These are phyloP conservation scores for Solanum virginianum DNA, from an alignment of 257 asterid genomes.

Conservation along the genomic window DNA sequence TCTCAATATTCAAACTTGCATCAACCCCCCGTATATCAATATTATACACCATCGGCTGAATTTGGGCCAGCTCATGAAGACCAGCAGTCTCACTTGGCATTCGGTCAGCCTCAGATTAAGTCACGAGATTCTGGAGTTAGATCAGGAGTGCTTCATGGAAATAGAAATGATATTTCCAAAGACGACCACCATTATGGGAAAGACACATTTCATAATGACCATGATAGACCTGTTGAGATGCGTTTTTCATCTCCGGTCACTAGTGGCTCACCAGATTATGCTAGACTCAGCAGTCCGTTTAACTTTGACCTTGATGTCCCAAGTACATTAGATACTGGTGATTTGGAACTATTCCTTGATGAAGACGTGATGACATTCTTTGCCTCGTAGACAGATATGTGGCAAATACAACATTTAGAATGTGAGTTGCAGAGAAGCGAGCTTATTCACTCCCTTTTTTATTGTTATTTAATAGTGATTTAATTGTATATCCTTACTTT, in stretches of 20 bases:
- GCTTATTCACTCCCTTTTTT: neutral
- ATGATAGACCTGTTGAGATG: slow-evolving; percentile 10
- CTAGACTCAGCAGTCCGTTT: neutral
- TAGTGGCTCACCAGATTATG: neutral
- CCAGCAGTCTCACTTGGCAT: slow-evolving; percentile 20
- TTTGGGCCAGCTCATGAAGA: slow-evolving; percentile 18
- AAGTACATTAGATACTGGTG: neutral
- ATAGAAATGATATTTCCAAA: slow-evolving; percentile 5
- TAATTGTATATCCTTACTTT: neutral
- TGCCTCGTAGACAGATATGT: neutral
- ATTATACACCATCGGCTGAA: slow-evolving; percentile 15
- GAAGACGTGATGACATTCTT: slow-evolving; percentile 3
- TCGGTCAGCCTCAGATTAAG: slow-evolving; percentile 19
- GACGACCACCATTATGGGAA: slow-evolving; percentile 11
- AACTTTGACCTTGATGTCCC: slow-evolving; percentile 1
- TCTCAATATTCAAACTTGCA: slow-evolving; percentile 23
- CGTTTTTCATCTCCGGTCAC: slow-evolving; percentile 5
- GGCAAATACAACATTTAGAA: neutral
- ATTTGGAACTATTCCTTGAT: slow-evolving; percentile 1
- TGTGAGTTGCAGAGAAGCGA: neutral
- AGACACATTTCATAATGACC: slow-evolving; percentile 11
- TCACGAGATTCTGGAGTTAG: slow-evolving; percentile 12
- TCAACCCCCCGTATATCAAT: slow-evolving; percentile 17
- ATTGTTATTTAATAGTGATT: neutral
- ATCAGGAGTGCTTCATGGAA: slow-evolving; percentile 1